Evolutionary conservation across 2,329 filamentous ascomycete species (phyloP), one percentile per base, ranked within the genome.

Genomic region (Botryotinia narcissicola): DNA sequence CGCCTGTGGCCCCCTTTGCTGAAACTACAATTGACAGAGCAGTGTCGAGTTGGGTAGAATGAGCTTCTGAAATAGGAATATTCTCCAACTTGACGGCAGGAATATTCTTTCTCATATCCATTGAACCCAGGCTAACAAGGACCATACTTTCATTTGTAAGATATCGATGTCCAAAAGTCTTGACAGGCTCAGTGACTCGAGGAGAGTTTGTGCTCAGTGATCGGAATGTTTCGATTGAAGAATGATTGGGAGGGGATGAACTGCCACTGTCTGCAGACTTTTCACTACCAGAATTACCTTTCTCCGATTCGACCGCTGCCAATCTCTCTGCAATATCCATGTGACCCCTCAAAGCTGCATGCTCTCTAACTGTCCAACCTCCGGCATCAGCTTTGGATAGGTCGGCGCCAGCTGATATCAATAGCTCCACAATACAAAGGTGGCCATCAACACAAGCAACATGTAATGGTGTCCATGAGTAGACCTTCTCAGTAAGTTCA

Each of bases 121-220:
- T 97, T 0, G 93, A 95, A 0, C 96, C 96, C 14, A 99, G 85
- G 79, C 94, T 98, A 78, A 99, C 95, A 67, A 98, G 86, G 6
- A 99, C 89, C 85, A 99, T 91, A 75, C 93, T 93, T 79, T 97
- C 91, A 70, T 97, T 90, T 29, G 90, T 97, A 69, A 99, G 87
- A 83, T 98, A 99, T 71, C 95, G 90, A 85, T 99, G 96, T 73
- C 96, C 96, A 82, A 98, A 99, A 1, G 94, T 93, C 83, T 98
- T 98, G 76, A 98, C 89, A 8, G 95, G 92, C 76, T 98, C 94
- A 3, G 90, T 85, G 10, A 87, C 83, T 69, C 90, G 86, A 9
- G 86, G 82, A 32, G 81, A 78, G 71, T 87, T 84, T 67, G 71
- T 71, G 10, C 68, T 74, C 57, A 78, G 77, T 14, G 89, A 91